These are phyloP conservation scores for Didymella segeticola DNA, from an alignment of 2,329 filamentous ascomycete species.

Conservation along the genomic window DNA sequence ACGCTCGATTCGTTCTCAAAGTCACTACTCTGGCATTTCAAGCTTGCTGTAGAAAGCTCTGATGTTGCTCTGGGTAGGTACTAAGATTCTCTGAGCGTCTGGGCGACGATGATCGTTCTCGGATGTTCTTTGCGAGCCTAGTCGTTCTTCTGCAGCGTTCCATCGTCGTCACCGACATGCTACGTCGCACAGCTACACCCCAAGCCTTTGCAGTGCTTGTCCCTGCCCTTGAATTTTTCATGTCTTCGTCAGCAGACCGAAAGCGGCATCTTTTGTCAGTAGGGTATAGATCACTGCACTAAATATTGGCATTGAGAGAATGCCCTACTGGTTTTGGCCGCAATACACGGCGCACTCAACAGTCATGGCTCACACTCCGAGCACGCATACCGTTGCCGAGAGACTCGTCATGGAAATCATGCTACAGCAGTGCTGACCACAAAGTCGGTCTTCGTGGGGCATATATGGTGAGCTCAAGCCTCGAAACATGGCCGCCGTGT, in stretches of 20 bases:
- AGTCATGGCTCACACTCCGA: background rate
- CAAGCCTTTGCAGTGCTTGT: constrained; percentile 3
- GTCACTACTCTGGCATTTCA: background rate
- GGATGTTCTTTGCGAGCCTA: background rate
- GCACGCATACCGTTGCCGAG: background rate
- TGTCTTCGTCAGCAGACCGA: constrained; percentile 5
- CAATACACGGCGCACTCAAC: background rate
- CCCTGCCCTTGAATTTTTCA: background rate
- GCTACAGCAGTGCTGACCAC: background rate
- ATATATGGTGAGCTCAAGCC: background rate
- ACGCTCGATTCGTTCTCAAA: background rate
- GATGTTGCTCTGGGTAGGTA: background rate
- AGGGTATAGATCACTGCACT: constrained; percentile 16
- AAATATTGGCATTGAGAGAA: constrained; percentile 11
- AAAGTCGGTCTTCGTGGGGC: background rate
- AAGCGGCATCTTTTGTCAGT: constrained; percentile 2
- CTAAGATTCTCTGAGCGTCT: background rate
- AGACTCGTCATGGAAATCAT: no score
- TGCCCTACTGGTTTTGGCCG: background rate
- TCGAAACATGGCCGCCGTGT: background rate
- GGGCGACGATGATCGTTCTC: background rate
- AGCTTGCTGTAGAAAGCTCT: background rate
- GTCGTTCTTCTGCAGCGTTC: background rate
- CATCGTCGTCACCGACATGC: constrained; percentile 8
- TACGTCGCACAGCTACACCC: background rate